Base-by-base conservation (phyloP, 768 basidiomycete species). In the Mycena metata region DNA sequence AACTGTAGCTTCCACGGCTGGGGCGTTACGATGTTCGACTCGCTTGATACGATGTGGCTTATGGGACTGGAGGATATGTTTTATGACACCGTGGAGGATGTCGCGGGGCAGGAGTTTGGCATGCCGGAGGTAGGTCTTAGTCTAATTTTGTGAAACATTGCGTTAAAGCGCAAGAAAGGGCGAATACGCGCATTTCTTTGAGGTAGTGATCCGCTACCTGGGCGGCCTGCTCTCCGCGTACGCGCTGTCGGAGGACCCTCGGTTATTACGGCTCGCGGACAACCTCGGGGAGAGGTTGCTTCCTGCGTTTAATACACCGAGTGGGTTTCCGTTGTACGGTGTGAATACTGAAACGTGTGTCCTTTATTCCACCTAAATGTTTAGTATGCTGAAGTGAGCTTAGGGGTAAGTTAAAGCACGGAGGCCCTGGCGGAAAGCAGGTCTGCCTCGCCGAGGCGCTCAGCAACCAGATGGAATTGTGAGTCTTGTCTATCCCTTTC, bases 1-100 rank as follows among this genome's bases (percentile, higher is more conserved):
- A 50, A 26, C 43, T 43, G 47, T 56, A 92, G 91, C 74, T 90
- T 92, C 74, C 91, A 92, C 71, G 90, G 89, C 24, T 93, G 91
- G 92, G 89, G 89, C 17, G 81, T 91, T 1, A 90, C 92, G 2
- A 80, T 91, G 61, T 85, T 92, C 51, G 96, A 96, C 70, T 85
- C 93, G 3, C 83, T 96, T 19, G 94, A 95, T 72, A 94, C 93
- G 0, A 89, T 97, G 83, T 86, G 91, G 75, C 81, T 96, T 54
- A 91, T 96, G 89, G 93, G 86, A 12, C 80, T 95, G 16, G 78
- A 86, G 16, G 86, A 90, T 5, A 86, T 90, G 72, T 96, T 91
- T 72, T 75, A 80, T 36, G 81, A 88, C 16, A 89, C 90, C 5
- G 76, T 94, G 5, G 84, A 86, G 36, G 79, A 84, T 36, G 78